phyloP scores from a whole-genome alignment of 2,329 filamentous ascomycete genomes.

The Neoarthrinium moseri region DNA sequence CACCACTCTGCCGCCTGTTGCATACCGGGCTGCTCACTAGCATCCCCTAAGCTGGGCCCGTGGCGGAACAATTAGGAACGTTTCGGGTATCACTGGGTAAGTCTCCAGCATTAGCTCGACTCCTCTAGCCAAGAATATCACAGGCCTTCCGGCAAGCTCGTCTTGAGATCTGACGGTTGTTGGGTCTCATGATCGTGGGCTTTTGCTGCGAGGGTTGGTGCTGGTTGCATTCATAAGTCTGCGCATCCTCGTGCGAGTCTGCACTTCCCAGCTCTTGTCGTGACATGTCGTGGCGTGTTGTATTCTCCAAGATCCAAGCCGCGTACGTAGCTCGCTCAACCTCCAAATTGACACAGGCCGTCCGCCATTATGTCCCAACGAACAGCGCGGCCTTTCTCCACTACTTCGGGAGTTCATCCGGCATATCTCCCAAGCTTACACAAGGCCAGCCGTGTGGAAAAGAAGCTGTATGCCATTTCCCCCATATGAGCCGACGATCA shows the following conservation, averaged over 20 bases:
- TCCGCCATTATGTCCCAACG: conserved; percentile 8
- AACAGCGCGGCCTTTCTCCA: conserved; percentile 22
- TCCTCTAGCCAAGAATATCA: neutral
- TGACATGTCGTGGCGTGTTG: neutral
- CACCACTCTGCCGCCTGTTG: neutral
- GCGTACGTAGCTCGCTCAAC: neutral
- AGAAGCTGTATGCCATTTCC: conserved; percentile 17
- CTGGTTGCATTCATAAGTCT: neutral
- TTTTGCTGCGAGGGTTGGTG: too few relatives aligned
- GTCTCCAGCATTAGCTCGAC: too few relatives aligned
- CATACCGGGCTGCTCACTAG: neutral
- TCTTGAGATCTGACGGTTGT: neutral
- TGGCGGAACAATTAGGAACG: conserved; percentile 11
- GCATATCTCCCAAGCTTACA: conserved; percentile 26
- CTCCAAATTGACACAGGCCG: neutral
- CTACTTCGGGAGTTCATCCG: conserved; percentile 26
- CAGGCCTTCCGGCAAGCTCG: neutral
- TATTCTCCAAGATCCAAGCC: neutral
- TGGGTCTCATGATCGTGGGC: neutral
- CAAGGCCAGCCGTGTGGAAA: conserved; percentile 24
- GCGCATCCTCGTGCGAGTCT: neutral
- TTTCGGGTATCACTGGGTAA: conserved; percentile 7
- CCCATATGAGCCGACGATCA: neutral
- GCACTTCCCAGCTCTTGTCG: neutral
- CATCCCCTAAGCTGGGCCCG: neutral